phyloP scores from a whole-genome alignment of 345 rosid genomes.

The Garcia nutans region DNA sequence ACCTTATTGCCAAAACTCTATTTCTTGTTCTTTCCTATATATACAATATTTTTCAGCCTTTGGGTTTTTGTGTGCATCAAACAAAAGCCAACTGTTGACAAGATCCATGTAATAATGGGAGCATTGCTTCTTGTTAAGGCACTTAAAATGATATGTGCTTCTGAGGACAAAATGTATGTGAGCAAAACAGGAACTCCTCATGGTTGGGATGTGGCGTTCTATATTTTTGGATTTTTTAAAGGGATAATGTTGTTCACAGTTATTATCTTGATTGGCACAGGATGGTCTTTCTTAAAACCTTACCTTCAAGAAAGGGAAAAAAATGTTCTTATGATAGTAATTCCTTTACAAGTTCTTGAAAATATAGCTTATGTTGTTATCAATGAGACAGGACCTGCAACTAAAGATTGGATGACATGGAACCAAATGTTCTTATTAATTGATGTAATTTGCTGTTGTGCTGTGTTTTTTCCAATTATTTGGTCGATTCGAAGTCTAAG shows the following conservation, averaged over 20 bases:
- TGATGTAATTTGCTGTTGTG: conserved; percentile 48
- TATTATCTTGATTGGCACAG: conserved; percentile 52
- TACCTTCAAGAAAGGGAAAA: conserved; percentile 57
- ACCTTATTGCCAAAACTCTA: conserved; percentile 38
- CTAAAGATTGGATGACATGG: conserved; percentile 53
- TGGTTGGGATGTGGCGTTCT: conserved; percentile 61
- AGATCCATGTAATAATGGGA: conserved; percentile 48
- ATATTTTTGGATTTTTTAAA: conserved; percentile 54
- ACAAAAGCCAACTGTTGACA: conserved; percentile 32
- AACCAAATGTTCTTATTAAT: conserved; percentile 45
- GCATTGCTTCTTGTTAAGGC: conserved; percentile 49
- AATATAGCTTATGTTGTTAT: conserved; percentile 49
- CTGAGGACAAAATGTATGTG: conserved; percentile 42
- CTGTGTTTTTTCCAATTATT: conserved; percentile 53
- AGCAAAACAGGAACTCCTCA: conserved; percentile 51
- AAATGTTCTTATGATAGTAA: conserved; percentile 41
- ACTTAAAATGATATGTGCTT: conserved; percentile 48
- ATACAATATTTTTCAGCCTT: conserved; percentile 19
- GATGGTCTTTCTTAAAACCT: conserved; percentile 60
- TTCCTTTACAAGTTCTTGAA: conserved; percentile 56
- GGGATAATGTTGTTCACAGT: conserved; percentile 58
- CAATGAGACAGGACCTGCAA: conserved; percentile 47
- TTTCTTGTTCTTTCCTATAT: conserved; percentile 33
- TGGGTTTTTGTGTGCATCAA: conserved; percentile 41
- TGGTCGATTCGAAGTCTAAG: conserved; percentile 52